Evolutionary conservation across 805 yeast genomes (phyloP), one percentile per base, ranked within the genome.

Genomic region (Torulaspora maleeae): DNA sequence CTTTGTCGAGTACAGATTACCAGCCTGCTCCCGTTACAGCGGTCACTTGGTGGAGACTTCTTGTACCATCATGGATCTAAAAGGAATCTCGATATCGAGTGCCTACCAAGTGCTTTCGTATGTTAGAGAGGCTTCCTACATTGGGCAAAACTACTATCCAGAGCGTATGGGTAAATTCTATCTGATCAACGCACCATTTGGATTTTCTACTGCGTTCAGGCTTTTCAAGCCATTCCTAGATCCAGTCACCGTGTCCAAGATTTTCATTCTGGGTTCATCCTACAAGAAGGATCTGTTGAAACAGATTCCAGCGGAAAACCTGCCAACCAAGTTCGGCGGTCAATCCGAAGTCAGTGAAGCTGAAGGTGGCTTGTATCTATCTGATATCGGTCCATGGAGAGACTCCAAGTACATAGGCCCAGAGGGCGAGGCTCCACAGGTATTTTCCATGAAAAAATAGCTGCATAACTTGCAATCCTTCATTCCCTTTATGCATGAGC

Each of bases 101-200:
- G 95, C 95, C 20, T 80, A 83, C 52, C 87, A 83, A 64, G 99
- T 93, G 35, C 74, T 88, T 53, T 74, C 83, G 10, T 93, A 89
- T 68, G 95, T 93, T 44, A 82, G 82, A 65, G 97, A 90, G 69
- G 96, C 99, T 8, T 86, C 96, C 11, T 73, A 78, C 60, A 87
- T 93, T 59, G 96, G 98, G 48, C 99, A 93, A 74, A 87, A 93
- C 72, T 91, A 86, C 71, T 93, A 93, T 67, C 99, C 99, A 12
- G 99, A 93, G 75, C 85, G 98, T 70, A 93, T 93, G 99, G 99
- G 99, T 63, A 89, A 86, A 69, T 93, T 91, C 66, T 91, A 89
- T 71, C 73, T 90, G 59, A 87, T 93, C 70, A 93, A 93, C 63
- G 95, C 98, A 1, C 99, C 99, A 53, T 93, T 89, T 64, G 99